A percentile compares a stretch with the other conserved stretches of the same genome.
phyloP scores from a whole-genome alignment of 2,329 filamentous ascomycete genomes.

The Stagonosporopsis cucurbitacearum region DNA sequence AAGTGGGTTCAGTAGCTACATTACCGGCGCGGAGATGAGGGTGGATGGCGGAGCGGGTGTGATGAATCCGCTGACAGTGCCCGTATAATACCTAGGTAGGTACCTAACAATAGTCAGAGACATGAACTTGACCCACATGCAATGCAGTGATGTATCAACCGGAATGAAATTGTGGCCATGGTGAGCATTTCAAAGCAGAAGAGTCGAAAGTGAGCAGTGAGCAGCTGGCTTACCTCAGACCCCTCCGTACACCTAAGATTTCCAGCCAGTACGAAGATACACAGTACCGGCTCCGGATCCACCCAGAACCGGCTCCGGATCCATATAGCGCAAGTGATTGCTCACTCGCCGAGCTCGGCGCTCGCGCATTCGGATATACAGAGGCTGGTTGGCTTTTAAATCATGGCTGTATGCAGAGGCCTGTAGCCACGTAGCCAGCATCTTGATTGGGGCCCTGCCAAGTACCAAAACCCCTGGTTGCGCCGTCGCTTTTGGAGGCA shows the following conservation, averaged over 20 bases:
- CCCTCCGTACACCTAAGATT: too few relatives aligned
- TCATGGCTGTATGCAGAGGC: too few relatives aligned
- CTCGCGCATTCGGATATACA: constrained; percentile 8
- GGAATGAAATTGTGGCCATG: neutral
- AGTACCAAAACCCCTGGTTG: too few relatives aligned
- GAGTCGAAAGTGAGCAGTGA: neutral
- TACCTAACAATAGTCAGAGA: too few relatives aligned
- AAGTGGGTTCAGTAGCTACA: constrained; percentile 67
- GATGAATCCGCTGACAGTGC: constrained; percentile 50
- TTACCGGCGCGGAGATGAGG: constrained; percentile 67
- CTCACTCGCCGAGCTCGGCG: constrained; percentile 4
- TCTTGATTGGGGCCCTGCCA: too few relatives aligned
- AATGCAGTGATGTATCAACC: neutral
- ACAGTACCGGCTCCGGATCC: neutral
- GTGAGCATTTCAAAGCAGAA: neutral
- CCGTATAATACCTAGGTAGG: too few relatives aligned
- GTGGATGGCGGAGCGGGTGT: constrained; percentile 65
- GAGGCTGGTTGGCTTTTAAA: too few relatives aligned
- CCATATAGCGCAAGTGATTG: neutral
- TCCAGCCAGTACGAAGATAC: neutral
- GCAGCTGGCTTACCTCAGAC: neutral
- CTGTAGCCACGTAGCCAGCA: too few relatives aligned
- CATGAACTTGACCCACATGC: neutral
- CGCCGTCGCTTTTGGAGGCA: too few relatives aligned
- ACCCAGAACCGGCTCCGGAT: neutral